These are phyloP conservation scores for Styphnolobium japonicum DNA, from an alignment of 306 rosid genomes.

Conservation along the genomic window DNA sequence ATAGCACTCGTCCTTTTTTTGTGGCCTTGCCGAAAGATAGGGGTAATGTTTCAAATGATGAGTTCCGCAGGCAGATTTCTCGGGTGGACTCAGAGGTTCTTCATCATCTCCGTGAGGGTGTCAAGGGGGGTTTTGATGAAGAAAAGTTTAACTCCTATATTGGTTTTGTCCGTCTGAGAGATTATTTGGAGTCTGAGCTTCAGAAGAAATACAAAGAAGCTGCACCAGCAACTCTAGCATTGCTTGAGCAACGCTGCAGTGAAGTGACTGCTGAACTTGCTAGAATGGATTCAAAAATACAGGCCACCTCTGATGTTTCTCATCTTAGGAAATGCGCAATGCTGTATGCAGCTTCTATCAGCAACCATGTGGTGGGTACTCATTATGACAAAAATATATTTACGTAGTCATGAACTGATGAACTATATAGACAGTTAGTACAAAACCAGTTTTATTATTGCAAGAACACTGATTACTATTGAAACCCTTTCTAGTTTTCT, in stretches of 20 bases:
- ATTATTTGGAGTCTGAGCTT: slow-evolving; percentile 85
- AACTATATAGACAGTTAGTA: neutral
- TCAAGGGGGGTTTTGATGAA: slow-evolving; percentile 91
- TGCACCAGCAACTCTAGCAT: slow-evolving; percentile 91
- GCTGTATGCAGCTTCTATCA: slow-evolving; percentile 79
- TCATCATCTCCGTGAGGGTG: slow-evolving; percentile 74
- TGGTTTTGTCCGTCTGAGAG: slow-evolving; percentile 82
- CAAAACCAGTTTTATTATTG: neutral
- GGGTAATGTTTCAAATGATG: slow-evolving; percentile 80
- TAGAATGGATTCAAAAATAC: slow-evolving; percentile 69
- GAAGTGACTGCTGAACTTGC: slow-evolving; percentile 68
- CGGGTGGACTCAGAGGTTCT: slow-evolving; percentile 84
- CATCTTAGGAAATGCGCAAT: slow-evolving; percentile 85
- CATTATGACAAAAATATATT: neutral
- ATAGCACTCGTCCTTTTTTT: slow-evolving; percentile 68
- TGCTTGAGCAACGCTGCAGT: slow-evolving; percentile 93
- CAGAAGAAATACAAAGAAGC: slow-evolving; percentile 98
- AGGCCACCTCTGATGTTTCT: slow-evolving; percentile 86
- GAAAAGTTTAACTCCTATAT: slow-evolving; percentile 70
- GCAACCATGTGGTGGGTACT: slow-evolving; percentile 82
- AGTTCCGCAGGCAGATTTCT: slow-evolving; percentile 85
- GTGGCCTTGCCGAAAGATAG: slow-evolving; percentile 92
- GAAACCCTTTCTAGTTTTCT: neutral
- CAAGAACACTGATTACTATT: neutral
- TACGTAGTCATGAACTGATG: neutral